A percentile compares a stretch with the other conserved stretches of the same genome.
Conservation (phyloP, 2,329 filamentous ascomycete genomes). For the Fusarium gaditjirri region DNA sequence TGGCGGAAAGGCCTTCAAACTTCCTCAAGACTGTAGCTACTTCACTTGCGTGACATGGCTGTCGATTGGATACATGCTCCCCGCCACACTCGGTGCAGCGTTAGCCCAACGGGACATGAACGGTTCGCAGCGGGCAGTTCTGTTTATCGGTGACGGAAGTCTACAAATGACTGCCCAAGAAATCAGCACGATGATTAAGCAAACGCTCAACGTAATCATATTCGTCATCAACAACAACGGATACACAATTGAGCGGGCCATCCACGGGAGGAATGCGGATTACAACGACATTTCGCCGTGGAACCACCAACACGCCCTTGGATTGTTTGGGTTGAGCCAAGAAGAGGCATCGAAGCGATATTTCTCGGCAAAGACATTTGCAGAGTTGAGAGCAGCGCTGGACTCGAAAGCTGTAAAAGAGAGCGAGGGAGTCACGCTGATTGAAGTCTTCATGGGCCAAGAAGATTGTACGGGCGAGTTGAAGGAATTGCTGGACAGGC, state of each 20-base stretch:
- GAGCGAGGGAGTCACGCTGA: background rate
- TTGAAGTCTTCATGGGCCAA: conserved; percentile 18
- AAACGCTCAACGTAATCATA: conserved; percentile 10
- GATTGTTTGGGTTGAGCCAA: background rate
- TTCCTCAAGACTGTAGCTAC: background rate
- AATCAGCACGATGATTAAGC: conserved; percentile 17
- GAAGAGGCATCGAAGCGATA: background rate
- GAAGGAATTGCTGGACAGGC: background rate
- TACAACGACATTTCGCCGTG: conserved; percentile 17
- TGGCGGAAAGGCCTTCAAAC: conserved; percentile 5
- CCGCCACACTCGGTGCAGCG: conserved; percentile 11
- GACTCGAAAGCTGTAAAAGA: background rate
- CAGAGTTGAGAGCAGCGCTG: background rate
- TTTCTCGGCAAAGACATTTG: background rate
- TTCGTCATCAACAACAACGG: conserved; percentile 23
- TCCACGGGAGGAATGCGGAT: conserved; percentile 8
- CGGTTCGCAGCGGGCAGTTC: background rate
- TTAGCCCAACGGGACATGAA: background rate
- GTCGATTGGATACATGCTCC: conserved; percentile 24
- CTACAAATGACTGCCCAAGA: conserved; percentile 17
- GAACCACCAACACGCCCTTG: conserved; percentile 11
- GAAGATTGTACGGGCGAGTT: conserved; percentile 16
- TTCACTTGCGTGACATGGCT: conserved; percentile 18
- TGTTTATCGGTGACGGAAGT: conserved; percentile 19
- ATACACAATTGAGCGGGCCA: conserved; percentile 17